Percentiles rank a stretch among this genome's conserved stretches.
Evolutionary conservation across 495 filamentous ascomycete species (phyloP).

Genomic region (Aspergillus asperescens): DNA sequence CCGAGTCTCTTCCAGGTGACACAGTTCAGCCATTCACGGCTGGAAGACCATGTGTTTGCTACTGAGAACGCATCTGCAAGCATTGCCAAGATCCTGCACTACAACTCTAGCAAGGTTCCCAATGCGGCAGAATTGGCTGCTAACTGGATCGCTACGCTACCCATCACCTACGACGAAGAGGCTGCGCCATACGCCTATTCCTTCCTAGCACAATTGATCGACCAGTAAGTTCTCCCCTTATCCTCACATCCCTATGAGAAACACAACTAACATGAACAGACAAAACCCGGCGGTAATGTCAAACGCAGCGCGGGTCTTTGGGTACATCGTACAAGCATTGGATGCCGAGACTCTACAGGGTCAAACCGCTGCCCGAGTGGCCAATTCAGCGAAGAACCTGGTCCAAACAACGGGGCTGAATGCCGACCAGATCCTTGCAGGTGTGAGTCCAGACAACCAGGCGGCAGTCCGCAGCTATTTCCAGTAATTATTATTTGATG

Average conservation of each 20-base stretch:
- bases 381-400: slow-evolving; percentile 66
- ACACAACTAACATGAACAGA: slow-evolving; percentile 39
- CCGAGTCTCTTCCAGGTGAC: slow-evolving; percentile 79
- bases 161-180: slow-evolving; percentile 92
- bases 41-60: slow-evolving; percentile 92
- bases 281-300: slow-evolving; percentile 77
- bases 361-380: slow-evolving; percentile 66
- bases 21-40: slow-evolving; percentile 69
- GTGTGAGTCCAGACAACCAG: slow-evolving; percentile 70
- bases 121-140: slow-evolving; percentile 66
- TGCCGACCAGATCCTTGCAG: slow-evolving; percentile 60
- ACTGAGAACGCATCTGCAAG: slow-evolving; percentile 96
- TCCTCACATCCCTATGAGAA: no score
- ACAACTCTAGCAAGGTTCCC: slow-evolving; percentile 67
- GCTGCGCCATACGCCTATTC: slow-evolving; percentile 94
- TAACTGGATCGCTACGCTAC: slow-evolving; percentile 85
- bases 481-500: slow-evolving; percentile 37
- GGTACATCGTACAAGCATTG: slow-evolving; percentile 76
- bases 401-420: slow-evolving; percentile 64
- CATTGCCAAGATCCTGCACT: slow-evolving; percentile 94
- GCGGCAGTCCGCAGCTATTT: slow-evolving; percentile 69
- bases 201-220: slow-evolving; percentile 85
- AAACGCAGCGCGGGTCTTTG: slow-evolving; percentile 73
- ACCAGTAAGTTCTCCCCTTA: slow-evolving; percentile 67
- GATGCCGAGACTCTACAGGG: slow-evolving; percentile 88